Percentiles rank a stretch among this genome's conserved stretches.
phyloP scores from a whole-genome alignment of 192 early-diverging fungal species.

The Haplosporangium gracile region DNA sequence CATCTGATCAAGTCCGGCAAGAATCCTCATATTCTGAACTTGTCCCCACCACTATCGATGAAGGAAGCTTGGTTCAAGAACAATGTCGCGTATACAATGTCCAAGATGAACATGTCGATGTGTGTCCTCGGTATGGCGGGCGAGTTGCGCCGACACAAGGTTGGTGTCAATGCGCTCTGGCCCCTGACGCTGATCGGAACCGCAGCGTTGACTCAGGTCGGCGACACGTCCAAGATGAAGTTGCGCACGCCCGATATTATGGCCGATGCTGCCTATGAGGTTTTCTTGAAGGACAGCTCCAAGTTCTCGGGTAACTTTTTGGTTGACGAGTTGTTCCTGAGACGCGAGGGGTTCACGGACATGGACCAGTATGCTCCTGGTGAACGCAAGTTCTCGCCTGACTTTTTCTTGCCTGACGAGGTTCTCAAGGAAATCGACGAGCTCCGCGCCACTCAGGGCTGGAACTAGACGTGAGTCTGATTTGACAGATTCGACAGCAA shows the following conservation, averaged over 20 bases:
- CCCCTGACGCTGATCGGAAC: conserved; percentile 84
- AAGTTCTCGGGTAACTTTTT: conserved; percentile 78
- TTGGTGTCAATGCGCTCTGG: conserved; percentile 80
- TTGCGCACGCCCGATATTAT: conserved; percentile 71
- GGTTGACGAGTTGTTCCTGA: conserved; percentile 85
- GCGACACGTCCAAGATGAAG: conserved; percentile 36
- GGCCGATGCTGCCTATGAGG: conserved; percentile 79
- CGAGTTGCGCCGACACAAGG: conserved; percentile 73
- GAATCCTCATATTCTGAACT: conserved; percentile 82
- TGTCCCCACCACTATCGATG: conserved; percentile 80
- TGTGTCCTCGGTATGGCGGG: conserved; percentile 78
- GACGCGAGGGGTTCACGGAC: conserved; percentile 76
- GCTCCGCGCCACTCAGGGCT: conserved; percentile 42
- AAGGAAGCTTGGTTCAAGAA: conserved; percentile 76
- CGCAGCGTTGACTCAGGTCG: conserved; percentile 69
- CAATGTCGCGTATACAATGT: conserved; percentile 76
- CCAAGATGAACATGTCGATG: conserved; percentile 85
- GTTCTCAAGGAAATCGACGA: conserved; percentile 49
- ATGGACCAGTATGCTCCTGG: conserved; percentile 79
- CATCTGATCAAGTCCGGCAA: conserved; percentile 72
- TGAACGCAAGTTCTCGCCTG: conserved; percentile 69
- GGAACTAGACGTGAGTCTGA: conserved; percentile 18
- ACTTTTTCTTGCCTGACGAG: conserved; percentile 72
- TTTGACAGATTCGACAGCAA: too few relatives aligned
- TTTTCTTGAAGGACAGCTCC: conserved; percentile 68